Percentiles rank a stretch among this genome's conserved stretches.
Conservation (phyloP, 495 filamentous ascomycete genomes). For the Rusavskia elegans region DNA sequence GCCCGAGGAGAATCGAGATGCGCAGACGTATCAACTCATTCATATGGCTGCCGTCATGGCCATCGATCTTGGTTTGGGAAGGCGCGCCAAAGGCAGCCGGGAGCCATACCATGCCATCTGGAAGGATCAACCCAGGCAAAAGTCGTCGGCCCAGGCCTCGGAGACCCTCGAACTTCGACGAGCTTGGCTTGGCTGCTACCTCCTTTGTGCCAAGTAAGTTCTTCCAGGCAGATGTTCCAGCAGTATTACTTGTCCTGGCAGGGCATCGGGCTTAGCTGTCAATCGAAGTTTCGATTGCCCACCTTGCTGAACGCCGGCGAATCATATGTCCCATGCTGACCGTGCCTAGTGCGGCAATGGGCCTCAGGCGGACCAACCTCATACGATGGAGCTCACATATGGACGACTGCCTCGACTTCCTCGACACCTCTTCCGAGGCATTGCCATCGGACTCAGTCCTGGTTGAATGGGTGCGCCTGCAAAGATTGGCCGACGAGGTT, state of each 20-base stretch:
- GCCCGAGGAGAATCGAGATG: conserved; percentile 67
- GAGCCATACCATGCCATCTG: conserved; percentile 17
- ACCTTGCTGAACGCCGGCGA: no score
- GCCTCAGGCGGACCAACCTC: conserved; percentile 65
- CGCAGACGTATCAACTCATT: conserved; percentile 81
- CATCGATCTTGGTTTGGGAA: conserved; percentile 73
- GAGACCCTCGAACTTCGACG: conserved; percentile 58
- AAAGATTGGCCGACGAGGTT: conserved; percentile 68
- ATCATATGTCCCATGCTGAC: conserved; percentile 17
- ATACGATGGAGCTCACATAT: conserved; percentile 73
- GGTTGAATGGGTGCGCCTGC: conserved; percentile 61
- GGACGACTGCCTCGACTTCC: conserved; percentile 62
- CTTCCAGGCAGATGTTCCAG: no score
- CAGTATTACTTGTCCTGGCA: no score
- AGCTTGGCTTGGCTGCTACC: conserved; percentile 73
- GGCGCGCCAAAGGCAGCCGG: conserved; percentile 15
- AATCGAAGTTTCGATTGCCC: no score
- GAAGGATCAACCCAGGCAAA: conserved; percentile 21
- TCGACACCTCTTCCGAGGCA: conserved; percentile 57
- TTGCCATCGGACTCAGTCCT: conserved; percentile 55
- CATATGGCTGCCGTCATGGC: conserved; percentile 75
- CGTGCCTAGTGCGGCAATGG: conserved; percentile 55
- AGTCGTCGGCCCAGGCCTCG: conserved; percentile 35
- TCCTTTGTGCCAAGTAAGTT: conserved; percentile 42
- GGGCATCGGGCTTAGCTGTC: no score